phyloP scores from a whole-genome alignment of 2,329 filamentous ascomycete genomes.

The Zopfia rhizophila region DNA sequence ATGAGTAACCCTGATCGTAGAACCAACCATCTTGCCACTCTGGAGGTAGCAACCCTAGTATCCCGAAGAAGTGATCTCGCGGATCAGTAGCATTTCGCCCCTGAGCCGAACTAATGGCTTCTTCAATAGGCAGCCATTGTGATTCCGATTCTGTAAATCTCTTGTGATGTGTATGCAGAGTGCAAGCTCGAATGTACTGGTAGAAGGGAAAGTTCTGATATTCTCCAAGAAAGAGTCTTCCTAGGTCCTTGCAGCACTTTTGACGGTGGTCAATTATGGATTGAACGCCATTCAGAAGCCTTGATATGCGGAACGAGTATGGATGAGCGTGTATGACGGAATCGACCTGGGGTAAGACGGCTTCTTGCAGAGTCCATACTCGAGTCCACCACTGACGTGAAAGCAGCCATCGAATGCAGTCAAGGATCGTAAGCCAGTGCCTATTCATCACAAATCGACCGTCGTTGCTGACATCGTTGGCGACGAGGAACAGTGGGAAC shows the following conservation, averaged over 20 bases:
- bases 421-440: constrained; percentile 8
- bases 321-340: constrained; percentile 13
- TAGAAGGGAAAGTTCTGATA: too few relatives aligned
- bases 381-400: constrained; percentile 15
- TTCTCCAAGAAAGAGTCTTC: too few relatives aligned
- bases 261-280: too few relatives aligned
- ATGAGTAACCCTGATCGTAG: too few relatives aligned
- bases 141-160: too few relatives aligned
- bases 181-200: too few relatives aligned
- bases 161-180: too few relatives aligned
- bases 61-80: constrained; percentile 15
- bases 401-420: constrained; percentile 16
- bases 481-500: too few relatives aligned
- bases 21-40: constrained; percentile 6
- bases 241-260: too few relatives aligned
- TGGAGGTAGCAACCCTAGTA: constrained; percentile 14
- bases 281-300: constrained; percentile 8
- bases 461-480: too few relatives aligned
- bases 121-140: too few relatives aligned
- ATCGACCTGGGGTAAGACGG: constrained; percentile 10
- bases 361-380: constrained; percentile 17
- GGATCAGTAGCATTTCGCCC: constrained; percentile 11
- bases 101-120: constrained; percentile 8
- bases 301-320: constrained; percentile 11
- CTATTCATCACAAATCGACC: background rate